phyloP scores from a whole-genome alignment of 345 rosid genomes.

The Mercurialis annua region DNA sequence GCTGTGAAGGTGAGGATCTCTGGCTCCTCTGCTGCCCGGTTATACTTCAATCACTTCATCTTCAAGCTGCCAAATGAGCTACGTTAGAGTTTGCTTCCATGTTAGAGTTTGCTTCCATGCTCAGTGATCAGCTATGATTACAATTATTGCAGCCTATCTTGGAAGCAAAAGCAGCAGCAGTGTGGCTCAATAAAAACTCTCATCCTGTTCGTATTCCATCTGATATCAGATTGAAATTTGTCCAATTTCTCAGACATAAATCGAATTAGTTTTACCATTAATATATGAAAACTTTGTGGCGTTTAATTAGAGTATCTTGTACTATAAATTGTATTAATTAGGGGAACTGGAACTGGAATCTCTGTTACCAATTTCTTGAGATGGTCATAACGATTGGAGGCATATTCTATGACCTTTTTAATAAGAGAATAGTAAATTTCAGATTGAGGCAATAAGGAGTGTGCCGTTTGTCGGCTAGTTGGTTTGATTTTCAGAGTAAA shows the following conservation, averaged over 20 bases:
- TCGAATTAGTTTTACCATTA: constrained; percentile 25
- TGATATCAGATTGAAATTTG: constrained; percentile 54
- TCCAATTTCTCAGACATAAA: constrained; percentile 41
- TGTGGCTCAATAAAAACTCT: constrained; percentile 79
- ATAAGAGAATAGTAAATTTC: background rate
- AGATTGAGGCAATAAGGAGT: too few relatives aligned
- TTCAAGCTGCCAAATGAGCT: constrained; percentile 64
- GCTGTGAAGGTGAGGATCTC: constrained; percentile 63
- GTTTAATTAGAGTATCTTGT: background rate
- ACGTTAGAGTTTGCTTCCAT: constrained; percentile 41
- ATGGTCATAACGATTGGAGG: too few relatives aligned
- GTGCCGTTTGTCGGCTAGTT: too few relatives aligned
- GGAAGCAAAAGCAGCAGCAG: constrained; percentile 73
- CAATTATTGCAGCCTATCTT: constrained; percentile 47
- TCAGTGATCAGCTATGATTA: background rate
- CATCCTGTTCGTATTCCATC: constrained; percentile 74
- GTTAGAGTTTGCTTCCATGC: constrained; percentile 1
- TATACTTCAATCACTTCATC: constrained; percentile 69
- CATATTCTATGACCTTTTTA: background rate
- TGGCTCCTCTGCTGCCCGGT: constrained; percentile 67
- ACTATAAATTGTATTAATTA: too few relatives aligned
- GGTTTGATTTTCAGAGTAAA: too few relatives aligned
- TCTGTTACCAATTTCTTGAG: too few relatives aligned
- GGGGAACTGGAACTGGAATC: too few relatives aligned
- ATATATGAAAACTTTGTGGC: background rate